Evolutionary conservation across 495 filamentous ascomycete genomes (phyloP).

Genomic region (Talaromyces borbonicus): DNA sequence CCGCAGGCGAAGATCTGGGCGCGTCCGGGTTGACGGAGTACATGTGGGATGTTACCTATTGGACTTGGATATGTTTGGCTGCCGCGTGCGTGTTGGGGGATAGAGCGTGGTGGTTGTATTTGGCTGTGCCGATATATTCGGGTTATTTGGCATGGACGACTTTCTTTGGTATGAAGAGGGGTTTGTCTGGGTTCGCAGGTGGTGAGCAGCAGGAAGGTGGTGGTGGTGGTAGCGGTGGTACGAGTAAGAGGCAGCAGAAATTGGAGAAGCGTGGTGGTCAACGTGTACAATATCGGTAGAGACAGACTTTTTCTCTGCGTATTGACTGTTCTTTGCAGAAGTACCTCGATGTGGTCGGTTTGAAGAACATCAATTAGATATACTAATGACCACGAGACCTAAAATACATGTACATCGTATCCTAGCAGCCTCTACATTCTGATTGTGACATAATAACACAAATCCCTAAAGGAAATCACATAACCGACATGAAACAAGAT

Average conservation of each 20-base stretch:
- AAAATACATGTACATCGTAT: too few species aligned
- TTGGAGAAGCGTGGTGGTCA: conserved; percentile 50
- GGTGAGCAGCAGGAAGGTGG: conserved; percentile 15
- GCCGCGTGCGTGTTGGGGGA: conserved; percentile 61
- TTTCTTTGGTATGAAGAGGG: conserved; percentile 53
- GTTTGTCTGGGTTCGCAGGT: conserved; percentile 49
- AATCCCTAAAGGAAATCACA: too few species aligned
- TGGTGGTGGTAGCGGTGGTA: conserved; percentile 13
- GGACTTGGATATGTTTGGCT: conserved; percentile 65
- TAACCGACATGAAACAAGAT: too few species aligned
- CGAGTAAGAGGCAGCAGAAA: conserved; percentile 55
- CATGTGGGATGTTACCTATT: conserved; percentile 94
- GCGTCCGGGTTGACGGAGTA: conserved; percentile 89
- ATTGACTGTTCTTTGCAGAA: neutral
- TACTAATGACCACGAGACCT: too few species aligned
- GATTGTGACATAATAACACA: too few species aligned
- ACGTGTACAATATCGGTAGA: conserved; percentile 33
- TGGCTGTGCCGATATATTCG: conserved; percentile 60
- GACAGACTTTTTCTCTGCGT: neutral
- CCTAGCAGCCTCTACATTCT: too few species aligned
- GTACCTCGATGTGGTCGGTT: too few species aligned
- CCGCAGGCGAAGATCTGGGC: conserved; percentile 77
- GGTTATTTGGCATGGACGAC: conserved; percentile 56
- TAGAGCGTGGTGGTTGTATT: conserved; percentile 67
- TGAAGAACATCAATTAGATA: too few species aligned